These are phyloP conservation scores for Beta lomatogona DNA, from an alignment of 179 eudicot genomes.

Conservation along the genomic window DNA sequence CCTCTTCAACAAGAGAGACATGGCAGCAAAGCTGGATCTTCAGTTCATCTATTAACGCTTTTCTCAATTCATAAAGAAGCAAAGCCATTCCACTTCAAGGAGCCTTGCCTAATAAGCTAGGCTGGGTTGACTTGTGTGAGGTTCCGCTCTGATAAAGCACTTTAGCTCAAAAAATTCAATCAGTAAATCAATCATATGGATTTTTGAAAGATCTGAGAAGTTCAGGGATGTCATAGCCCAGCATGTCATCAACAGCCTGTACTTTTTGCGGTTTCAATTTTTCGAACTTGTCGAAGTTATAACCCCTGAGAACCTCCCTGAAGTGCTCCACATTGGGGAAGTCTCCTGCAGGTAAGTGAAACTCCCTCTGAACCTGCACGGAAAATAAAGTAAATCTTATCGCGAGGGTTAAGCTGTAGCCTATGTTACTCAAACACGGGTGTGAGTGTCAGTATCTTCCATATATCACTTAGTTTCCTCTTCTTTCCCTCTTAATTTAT, in stretches of 20 bases:
- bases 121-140: too few relatives aligned
- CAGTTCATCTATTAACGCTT: background rate
- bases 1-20: background rate
- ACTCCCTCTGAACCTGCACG: constrained; percentile 69
- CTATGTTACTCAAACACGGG: background rate
- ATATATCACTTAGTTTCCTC: too few relatives aligned
- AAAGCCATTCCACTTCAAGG: too few relatives aligned
- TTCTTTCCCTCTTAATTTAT: background rate
- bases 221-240: constrained; percentile 83
- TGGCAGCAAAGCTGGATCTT: constrained; percentile 6
- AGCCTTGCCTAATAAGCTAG: background rate
- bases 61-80: background rate
- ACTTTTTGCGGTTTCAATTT: constrained; percentile 80
- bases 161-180: background rate
- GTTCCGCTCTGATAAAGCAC: too few relatives aligned
- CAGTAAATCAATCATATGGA: constrained; percentile 49
- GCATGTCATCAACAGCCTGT: constrained; percentile 90
- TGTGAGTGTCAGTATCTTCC: too few relatives aligned
- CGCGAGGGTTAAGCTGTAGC: background rate
- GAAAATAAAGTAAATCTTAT: background rate
- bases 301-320: constrained; percentile 59
- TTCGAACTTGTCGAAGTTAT: constrained; percentile 77
- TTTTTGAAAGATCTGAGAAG: constrained; percentile 81
- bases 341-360: constrained; percentile 81
- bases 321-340: constrained; percentile 75